Percentiles rank a stretch among this genome's conserved stretches.
Conservation (phyloP, 164 flowering plant species). For the Vitis riparia region DNA sequence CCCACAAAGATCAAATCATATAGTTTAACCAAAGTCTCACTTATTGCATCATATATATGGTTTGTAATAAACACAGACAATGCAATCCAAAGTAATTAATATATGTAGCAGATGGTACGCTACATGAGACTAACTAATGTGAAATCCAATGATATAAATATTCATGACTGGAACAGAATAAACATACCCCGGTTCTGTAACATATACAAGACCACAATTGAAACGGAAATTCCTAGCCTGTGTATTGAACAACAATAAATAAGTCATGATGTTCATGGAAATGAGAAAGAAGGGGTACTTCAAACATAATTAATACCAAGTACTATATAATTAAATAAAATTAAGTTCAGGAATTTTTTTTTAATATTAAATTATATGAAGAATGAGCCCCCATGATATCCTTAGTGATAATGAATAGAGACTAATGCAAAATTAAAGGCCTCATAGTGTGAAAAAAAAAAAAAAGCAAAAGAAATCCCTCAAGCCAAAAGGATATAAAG, state of each 20-base stretch:
- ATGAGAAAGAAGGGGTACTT: neutral
- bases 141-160: neutral
- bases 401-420: too few relatives aligned
- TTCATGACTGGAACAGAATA: neutral
- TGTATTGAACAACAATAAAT: slow-evolving; percentile 1
- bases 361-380: too few relatives aligned
- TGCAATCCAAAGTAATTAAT: too few relatives aligned
- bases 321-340: neutral
- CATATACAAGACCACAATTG: slow-evolving; percentile 88
- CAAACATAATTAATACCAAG: neutral
- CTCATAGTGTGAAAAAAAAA: too few relatives aligned
- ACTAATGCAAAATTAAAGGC: too few relatives aligned
- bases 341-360: neutral
- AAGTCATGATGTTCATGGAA: neutral
- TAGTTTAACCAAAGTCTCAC: too few relatives aligned
- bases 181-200: slow-evolving; percentile 87
- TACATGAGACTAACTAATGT: neutral
- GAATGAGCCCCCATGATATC: too few relatives aligned
- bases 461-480: too few relatives aligned
- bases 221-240: slow-evolving; percentile 97
- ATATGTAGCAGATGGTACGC: neutral
- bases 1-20: too few relatives aligned
- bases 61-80: neutral
- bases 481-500: too few relatives aligned
- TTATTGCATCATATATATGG: neutral